These are phyloP conservation scores for Cercophora sp. DNA, from an alignment of 495 filamentous ascomycete species.

Conservation along the genomic window DNA sequence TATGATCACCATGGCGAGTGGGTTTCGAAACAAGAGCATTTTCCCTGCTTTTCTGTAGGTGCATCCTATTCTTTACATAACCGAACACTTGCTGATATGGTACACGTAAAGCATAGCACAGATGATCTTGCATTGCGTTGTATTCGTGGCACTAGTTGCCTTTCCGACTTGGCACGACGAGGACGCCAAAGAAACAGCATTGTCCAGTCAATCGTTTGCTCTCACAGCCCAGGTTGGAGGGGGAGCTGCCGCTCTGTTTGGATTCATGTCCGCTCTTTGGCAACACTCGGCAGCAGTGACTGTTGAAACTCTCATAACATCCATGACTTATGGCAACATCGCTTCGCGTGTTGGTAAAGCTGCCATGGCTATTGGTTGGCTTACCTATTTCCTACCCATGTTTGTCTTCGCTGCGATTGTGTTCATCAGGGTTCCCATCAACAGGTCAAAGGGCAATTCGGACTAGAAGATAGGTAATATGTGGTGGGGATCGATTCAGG, in stretches of 20 bases:
- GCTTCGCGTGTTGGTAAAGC: not conserved
- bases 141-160: not conserved
- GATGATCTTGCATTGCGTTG: not conserved
- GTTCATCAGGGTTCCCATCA: not conserved
- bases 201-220: not conserved
- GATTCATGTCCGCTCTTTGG: not conserved
- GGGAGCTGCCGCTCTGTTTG: not conserved
- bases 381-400: not conserved
- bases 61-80: not conserved
- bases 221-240: not conserved
- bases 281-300: not conserved
- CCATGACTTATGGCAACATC: not conserved
- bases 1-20: not conserved
- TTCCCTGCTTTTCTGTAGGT: not conserved
- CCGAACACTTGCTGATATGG: too few species aligned
- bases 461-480: too few species aligned
- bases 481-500: too few species aligned
- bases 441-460: too few species aligned
- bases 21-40: not conserved
- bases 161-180: not conserved
- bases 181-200: not conserved
- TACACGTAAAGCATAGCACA: not conserved
- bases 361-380: not conserved
- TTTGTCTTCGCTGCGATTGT: slow-evolving; percentile 1
- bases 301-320: not conserved